Evolutionary conservation across 108 stramenopile genomes (phyloP).

Genomic region (Phaeodactylum tricornutum): DNA sequence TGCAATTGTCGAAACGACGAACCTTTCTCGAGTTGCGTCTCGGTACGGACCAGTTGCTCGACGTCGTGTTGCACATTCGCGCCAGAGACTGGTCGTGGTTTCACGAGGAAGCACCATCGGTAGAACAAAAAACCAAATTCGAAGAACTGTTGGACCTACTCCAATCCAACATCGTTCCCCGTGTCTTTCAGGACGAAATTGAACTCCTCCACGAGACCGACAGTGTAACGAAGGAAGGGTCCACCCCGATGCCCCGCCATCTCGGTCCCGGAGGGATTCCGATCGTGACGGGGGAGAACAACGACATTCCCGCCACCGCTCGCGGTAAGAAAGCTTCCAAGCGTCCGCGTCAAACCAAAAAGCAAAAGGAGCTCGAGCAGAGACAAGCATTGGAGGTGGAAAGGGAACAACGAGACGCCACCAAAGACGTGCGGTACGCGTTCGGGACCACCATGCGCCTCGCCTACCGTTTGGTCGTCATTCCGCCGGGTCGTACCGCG

Average conservation of each 20-base stretch:
- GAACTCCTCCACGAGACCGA: conserved; percentile 13
- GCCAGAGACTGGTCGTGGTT: conserved; percentile 27
- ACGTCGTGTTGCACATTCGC: conserved; percentile 23
- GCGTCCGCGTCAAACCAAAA: neutral
- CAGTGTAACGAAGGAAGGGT: neutral
- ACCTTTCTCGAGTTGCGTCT: conserved; percentile 16
- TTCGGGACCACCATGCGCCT: conserved; percentile 23
- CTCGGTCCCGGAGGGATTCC: neutral
- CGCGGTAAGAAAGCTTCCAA: neutral
- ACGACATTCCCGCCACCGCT: neutral
- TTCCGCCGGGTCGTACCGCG: neutral
- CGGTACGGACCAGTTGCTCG: conserved; percentile 17
- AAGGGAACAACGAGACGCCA: neutral
- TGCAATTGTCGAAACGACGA: conserved; percentile 1
- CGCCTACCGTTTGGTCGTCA: conserved; percentile 11
- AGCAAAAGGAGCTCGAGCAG: too few relatives aligned
- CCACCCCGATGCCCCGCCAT: neutral
- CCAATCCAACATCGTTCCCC: conserved; percentile 19
- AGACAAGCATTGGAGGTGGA: neutral
- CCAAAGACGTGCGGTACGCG: conserved; percentile 26
- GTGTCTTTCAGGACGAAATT: conserved; percentile 24
- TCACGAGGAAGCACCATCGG: conserved; percentile 9
- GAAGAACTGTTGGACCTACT: conserved; percentile 24
- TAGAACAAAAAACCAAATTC: conserved; percentile 6
- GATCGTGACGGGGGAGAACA: neutral